These are phyloP conservation scores for Macrophomina tecta DNA, from an alignment of 2,329 filamentous ascomycete species.

Conservation along the genomic window DNA sequence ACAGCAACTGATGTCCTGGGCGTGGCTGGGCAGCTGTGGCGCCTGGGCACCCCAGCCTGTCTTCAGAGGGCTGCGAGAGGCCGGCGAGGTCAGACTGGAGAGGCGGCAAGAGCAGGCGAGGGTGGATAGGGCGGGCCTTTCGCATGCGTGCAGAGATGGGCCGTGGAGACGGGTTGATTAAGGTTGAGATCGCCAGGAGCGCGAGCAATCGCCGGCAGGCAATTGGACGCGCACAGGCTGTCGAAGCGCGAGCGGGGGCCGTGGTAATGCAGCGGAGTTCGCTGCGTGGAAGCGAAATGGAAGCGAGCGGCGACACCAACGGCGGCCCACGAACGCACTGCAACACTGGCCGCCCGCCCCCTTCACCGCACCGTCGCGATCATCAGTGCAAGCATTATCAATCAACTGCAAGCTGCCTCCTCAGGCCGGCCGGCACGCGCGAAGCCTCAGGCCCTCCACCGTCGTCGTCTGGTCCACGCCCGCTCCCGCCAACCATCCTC, in stretches of 20 bases:
- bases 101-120: background rate
- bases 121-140: background rate
- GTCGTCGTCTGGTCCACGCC: too few species aligned
- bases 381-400: too few species aligned
- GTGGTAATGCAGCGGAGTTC: background rate
- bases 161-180: background rate
- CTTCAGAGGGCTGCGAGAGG: too few species aligned
- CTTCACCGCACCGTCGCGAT: background rate
- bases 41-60: too few species aligned
- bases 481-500: background rate
- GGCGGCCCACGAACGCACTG: too few species aligned
- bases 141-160: background rate
- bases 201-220: background rate
- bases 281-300: background rate
- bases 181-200: background rate
- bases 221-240: background rate
- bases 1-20: too few species aligned
- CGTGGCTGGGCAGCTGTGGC: too few species aligned
- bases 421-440: background rate
- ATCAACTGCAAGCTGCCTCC: background rate
- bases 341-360: background rate
- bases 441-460: too few species aligned
- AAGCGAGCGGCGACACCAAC: too few species aligned
- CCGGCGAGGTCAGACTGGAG: too few species aligned
- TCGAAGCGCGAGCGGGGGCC: background rate